Base-by-base conservation (phyloP, 805 yeast genomes). In the Clavispora santaluciae region DNA sequence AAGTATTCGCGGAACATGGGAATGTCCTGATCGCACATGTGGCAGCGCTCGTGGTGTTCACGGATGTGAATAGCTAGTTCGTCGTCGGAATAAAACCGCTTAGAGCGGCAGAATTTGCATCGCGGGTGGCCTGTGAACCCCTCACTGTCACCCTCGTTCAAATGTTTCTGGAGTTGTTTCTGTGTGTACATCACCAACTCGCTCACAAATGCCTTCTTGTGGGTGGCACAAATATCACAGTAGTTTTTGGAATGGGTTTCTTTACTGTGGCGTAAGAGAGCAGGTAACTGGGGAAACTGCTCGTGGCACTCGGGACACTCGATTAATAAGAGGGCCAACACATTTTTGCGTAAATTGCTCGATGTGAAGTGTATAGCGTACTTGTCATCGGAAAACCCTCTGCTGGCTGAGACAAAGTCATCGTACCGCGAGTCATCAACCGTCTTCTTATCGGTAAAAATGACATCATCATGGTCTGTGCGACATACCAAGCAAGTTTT, bases 101-200 rank as follows among this genome's bases (percentile, higher is more conserved):
- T 74, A 2, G 79, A 79, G 3, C 73, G 63, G 61, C 99, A 93
- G 59, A 86, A 85, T 48, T 76, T 76, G 70, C 99, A 93, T 46
- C 72, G 66, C 0, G 98, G 97, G 59, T 90, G 98, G 0, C 98
- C 98, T 9, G 62, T 70, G 60, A 90, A 90, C 0, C 96, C 96
- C 30, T 69, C 73, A 20, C 41, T 42, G 53, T 90, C 95, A 37
- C 96, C 97, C 28, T 66, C 70, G 3, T 71, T 61, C 56, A 83
- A 82, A 62, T 93, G 99, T 33, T 63, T 71, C 44, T 77, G 79
- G 33, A 91, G 68, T 50, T 79, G 82, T 40, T 76, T 76, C 28
- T 71, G 71, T 0, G 80, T 73, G 57, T 77, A 86, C 12, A 84
- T 59, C 33, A 72, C 69, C 38, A 86, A 68, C 56, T 93, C 98